Conservation (phyloP, 768 basidiomycete genomes). For the Grammothele lineata region DNA sequence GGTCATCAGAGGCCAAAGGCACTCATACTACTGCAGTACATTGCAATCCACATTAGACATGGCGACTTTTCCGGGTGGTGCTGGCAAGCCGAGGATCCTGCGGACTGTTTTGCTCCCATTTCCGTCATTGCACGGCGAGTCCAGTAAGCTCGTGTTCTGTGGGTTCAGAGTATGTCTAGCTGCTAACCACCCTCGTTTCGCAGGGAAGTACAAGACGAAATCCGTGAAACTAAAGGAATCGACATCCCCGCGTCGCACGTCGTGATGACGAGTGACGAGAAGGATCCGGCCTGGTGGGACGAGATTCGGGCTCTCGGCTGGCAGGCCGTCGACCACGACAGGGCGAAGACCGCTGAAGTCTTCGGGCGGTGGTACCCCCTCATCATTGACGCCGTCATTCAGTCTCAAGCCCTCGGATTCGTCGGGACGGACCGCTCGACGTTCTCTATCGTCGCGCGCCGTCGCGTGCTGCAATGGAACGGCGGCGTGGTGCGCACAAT, state of each 20-base stretch:
- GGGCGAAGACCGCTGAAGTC: constrained; percentile 27
- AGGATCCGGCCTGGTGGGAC: constrained; percentile 36
- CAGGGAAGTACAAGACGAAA: constrained; percentile 35
- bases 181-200: not conserved
- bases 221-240: constrained; percentile 26
- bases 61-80: constrained; percentile 35
- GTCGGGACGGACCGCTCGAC: constrained; percentile 72
- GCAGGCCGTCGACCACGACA: constrained; percentile 31
- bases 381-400: constrained; percentile 70
- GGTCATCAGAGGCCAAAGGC: not conserved
- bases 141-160: constrained; percentile 11
- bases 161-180: not conserved
- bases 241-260: constrained; percentile 30
- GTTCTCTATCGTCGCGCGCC: constrained; percentile 61
- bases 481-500: constrained; percentile 48
- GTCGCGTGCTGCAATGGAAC: constrained; percentile 67
- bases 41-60: constrained; percentile 32
- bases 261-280: constrained; percentile 41
- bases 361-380: constrained; percentile 50
- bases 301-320: constrained; percentile 33
- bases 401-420: constrained; percentile 62
- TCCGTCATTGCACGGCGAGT: constrained; percentile 30
- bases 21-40: constrained; percentile 23
- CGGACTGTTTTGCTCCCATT: constrained; percentile 38
- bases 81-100: constrained; percentile 23